These are phyloP conservation scores for Cyanidiococcus yangmingshanensis DNA, from an alignment of 23 red algal species.

Conservation along the genomic window DNA sequence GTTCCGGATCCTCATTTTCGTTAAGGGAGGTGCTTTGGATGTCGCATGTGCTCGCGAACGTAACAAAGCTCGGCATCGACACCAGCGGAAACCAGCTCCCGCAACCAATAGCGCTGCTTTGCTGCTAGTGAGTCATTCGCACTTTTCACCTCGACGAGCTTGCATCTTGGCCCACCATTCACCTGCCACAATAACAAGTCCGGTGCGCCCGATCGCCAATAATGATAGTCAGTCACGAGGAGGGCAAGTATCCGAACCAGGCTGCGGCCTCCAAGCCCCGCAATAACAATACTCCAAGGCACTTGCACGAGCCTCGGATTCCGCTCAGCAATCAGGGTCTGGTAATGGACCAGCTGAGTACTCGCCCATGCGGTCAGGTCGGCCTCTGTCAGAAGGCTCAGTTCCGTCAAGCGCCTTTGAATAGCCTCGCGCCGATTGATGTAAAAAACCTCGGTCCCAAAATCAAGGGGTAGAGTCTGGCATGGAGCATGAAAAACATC, in stretches of 20 bases:
- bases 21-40: too few relatives aligned
- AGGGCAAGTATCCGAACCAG: conserved; percentile 44
- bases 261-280: conserved; percentile 33
- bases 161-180: neutral
- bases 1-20: too few relatives aligned
- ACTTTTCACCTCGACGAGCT: conserved; percentile 79
- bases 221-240: conserved; percentile 49
- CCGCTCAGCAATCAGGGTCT: conserved; percentile 25
- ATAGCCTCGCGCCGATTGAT: conserved; percentile 30
- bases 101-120: conserved; percentile 60
- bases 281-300: conserved; percentile 36
- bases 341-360: conserved; percentile 4
- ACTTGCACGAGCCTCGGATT: neutral
- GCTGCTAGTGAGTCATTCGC: conserved; percentile 48
- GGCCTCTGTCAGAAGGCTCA: conserved; percentile 15
- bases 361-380: conserved; percentile 24
- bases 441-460: conserved; percentile 76
- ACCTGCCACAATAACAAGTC: conserved; percentile 72
- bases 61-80: conserved; percentile 52
- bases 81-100: conserved; percentile 31
- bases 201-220: conserved; percentile 66
- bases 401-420: conserved; percentile 31
- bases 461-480: conserved; percentile 64
- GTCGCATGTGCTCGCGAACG: conserved; percentile 23
- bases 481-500: conserved; percentile 84